Evolutionary conservation across 352 stramenopile genomes (phyloP).

Genomic region (Halophytophthora polymorphica): DNA sequence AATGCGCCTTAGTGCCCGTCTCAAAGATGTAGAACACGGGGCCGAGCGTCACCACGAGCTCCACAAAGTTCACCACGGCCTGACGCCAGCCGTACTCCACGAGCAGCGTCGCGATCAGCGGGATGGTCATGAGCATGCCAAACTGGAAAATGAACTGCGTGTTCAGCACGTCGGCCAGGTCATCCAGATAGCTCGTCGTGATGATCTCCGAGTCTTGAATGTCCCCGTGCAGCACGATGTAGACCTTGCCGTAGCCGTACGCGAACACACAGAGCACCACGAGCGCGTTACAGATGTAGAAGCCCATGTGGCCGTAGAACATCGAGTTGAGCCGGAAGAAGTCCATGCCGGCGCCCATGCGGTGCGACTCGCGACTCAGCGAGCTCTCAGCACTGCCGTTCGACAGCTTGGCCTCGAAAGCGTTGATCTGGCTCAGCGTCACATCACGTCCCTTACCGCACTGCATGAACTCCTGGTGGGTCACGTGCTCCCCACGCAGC

Average conservation of each 20-base stretch:
- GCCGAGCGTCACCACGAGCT: conserved; percentile 77
- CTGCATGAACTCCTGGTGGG: conserved; percentile 87
- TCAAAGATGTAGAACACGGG: conserved; percentile 88
- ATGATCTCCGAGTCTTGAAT: conserved; percentile 74
- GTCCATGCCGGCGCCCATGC: conserved; percentile 82
- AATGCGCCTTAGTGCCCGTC: conserved; percentile 82
- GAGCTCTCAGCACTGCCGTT: conserved; percentile 82
- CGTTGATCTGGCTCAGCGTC: conserved; percentile 83
- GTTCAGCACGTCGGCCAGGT: conserved; percentile 76
- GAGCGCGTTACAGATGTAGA: conserved; percentile 85
- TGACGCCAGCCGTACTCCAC: conserved; percentile 85
- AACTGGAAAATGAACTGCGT: conserved; percentile 90
- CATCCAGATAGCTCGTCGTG: conserved; percentile 68
- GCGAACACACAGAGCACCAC: conserved; percentile 80
- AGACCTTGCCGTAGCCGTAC: conserved; percentile 83
- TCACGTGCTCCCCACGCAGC: conserved; percentile 73
- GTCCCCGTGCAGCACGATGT: conserved; percentile 76
- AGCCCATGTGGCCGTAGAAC: conserved; percentile 89
- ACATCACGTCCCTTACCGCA: conserved; percentile 87
- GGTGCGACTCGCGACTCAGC: conserved; percentile 73
- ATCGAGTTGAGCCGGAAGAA: conserved; percentile 89
- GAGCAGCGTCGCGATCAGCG: conserved; percentile 76
- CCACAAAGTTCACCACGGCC: conserved; percentile 76
- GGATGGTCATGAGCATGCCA: conserved; percentile 87
- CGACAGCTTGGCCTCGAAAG: conserved; percentile 85